Evolutionary conservation across 2,329 filamentous ascomycete genomes (phyloP).

Genomic region (Lecanicillium sp.): DNA sequence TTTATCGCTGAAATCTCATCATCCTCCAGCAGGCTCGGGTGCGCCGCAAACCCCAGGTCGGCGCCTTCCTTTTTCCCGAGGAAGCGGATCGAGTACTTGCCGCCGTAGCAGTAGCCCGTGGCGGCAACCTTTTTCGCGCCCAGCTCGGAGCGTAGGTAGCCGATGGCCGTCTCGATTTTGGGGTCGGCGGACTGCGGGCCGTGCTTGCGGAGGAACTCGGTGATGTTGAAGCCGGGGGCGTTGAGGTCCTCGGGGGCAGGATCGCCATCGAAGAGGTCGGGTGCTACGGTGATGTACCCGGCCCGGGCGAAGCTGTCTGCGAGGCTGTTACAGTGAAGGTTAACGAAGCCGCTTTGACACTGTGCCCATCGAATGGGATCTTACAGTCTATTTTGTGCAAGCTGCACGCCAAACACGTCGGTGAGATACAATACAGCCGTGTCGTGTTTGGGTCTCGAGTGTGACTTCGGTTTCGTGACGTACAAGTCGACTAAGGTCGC

Average conservation of each 20-base stretch:
- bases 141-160: slow-evolving; percentile 28
- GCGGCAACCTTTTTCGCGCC: slow-evolving; percentile 40
- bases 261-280: slow-evolving; percentile 18
- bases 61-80: slow-evolving; percentile 39
- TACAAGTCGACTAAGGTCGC: no score
- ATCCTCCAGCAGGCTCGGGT: slow-evolving; percentile 49
- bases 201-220: slow-evolving; percentile 15
- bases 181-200: slow-evolving; percentile 13
- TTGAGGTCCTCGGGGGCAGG: slow-evolving; percentile 14
- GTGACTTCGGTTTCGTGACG: no score
- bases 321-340: no score
- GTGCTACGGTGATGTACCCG: slow-evolving; percentile 18
- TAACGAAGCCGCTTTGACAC: no score
- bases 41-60: slow-evolving; percentile 51
- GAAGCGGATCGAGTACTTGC: slow-evolving; percentile 45
- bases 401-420: no score
- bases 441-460: no score
- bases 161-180: slow-evolving; percentile 13
- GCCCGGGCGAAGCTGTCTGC: slow-evolving; percentile 18
- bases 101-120: slow-evolving; percentile 56
- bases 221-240: slow-evolving; percentile 13
- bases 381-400: no score
- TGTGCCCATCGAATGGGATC: no score
- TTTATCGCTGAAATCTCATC: slow-evolving; percentile 46
- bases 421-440: no score